Evolutionary conservation across 768 basidiomycete species (phyloP), one percentile per base, ranked within the genome.

Genomic region (Kwoniella dejecticola): DNA sequence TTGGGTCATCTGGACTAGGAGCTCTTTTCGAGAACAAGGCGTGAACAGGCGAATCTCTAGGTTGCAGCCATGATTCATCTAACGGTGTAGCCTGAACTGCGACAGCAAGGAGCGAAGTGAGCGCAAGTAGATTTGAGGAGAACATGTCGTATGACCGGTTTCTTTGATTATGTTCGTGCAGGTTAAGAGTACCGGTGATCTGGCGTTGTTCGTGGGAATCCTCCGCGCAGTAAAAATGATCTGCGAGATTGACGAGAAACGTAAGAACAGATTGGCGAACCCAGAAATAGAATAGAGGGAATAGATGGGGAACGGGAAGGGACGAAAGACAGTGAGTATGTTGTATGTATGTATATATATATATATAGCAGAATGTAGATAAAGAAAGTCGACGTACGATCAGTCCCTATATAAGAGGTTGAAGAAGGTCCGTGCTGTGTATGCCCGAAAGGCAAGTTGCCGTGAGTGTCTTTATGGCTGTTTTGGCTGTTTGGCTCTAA

Each of bases 41-140:
- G 15, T 58, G 54, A 12, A 69, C 62, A 10, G 56, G 48, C 29
- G 62, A 58, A 45, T 64, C 65, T 31, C 52, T 29, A 17, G 70
- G 57, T 29, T 69, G 68, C 17, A 58, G 57, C 65, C 54, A 66
- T 47, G 57, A 24, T 44, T 67, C 63, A 31, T 62, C 54, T 30
- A 62, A 12, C 19, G 61, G 61, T 19, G 47, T 29, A n/a, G 61
- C 53, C 4, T 33, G 11, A 21, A 30, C 57, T 6, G 49, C 48
- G 8, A 52, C 29, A 8, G 45, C 61, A 15, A 62, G 19, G 29
- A 56, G 41, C 30, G 55, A 50, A 27, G 44, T 17, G 21, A 40
- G n/a, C 4, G 49, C 13, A n/a, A 52, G 41, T 21, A 57, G 24
- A 10, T 30, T 50, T 19, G 26, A 8, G 6, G 48, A 24, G 48